These are phyloP conservation scores for Thalassiosira tumida DNA, from an alignment of 352 stramenopile species.

Conservation along the genomic window DNA sequence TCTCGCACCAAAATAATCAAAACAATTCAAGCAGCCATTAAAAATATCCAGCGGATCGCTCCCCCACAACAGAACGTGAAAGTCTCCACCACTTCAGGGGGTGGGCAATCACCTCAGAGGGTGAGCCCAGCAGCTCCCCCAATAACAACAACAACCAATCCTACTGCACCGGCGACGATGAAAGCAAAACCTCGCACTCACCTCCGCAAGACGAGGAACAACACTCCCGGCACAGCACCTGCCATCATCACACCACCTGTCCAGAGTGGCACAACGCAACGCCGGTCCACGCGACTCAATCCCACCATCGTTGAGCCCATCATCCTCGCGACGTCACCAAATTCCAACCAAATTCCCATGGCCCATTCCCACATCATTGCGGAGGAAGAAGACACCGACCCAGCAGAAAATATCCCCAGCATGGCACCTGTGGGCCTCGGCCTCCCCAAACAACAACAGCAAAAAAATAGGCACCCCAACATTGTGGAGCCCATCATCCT, in stretches of 20 bases:
- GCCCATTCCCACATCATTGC: not conserved
- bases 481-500: not conserved
- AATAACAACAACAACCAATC: slow-evolving; percentile 39
- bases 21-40: too few relatives aligned
- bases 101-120: slow-evolving; percentile 13
- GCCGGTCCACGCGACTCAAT: not conserved
- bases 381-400: not conserved
- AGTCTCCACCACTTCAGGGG: slow-evolving; percentile 10
- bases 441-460: not conserved
- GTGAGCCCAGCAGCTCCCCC: not conserved
- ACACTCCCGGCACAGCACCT: not conserved
- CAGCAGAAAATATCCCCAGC: not conserved
- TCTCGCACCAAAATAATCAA: too few relatives aligned
- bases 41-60: too few relatives aligned
- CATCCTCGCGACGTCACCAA: not conserved
- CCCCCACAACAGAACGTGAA: not conserved
- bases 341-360: too few relatives aligned
- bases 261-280: not conserved
- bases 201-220: not conserved
- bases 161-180: not conserved
- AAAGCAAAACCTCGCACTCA: not conserved
- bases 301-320: too few relatives aligned
- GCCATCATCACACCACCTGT: not conserved
- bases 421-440: too few relatives aligned
- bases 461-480: not conserved